Conservation (phyloP, 2,329 filamentous ascomycete genomes). For the Penicillium nordicum region DNA sequence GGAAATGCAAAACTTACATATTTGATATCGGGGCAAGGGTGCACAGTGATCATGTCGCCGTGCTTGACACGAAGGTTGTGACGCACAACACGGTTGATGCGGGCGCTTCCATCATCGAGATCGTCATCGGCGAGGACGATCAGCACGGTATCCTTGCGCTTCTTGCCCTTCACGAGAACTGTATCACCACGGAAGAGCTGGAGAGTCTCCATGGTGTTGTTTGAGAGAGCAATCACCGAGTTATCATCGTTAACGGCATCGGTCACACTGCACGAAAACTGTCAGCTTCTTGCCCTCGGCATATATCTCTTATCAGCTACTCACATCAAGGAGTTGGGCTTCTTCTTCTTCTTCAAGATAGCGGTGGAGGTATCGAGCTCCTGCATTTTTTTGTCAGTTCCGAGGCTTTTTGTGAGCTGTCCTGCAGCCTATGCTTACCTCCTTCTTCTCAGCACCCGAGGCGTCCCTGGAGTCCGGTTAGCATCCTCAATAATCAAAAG, state of each 20-base stretch:
- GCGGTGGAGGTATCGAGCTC: slow-evolving; percentile 90
- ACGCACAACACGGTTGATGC: slow-evolving; percentile 97
- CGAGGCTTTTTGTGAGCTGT: slow-evolving; percentile 38
- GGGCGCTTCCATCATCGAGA: slow-evolving; percentile 91
- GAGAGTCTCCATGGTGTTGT: slow-evolving; percentile 97
- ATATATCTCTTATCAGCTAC: slow-evolving; percentile 31
- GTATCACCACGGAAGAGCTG: slow-evolving; percentile 99
- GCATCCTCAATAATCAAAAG: slow-evolving; percentile 21
- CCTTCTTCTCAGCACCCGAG: slow-evolving; percentile 82
- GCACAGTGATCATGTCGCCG: slow-evolving; percentile 94
- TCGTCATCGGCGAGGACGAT: slow-evolving; percentile 98
- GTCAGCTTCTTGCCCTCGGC: slow-evolving; percentile 21
- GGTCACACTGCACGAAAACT: slow-evolving; percentile 66
- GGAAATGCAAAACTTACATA: slow-evolving; percentile 65
- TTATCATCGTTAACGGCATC: slow-evolving; percentile 99
- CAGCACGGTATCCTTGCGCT: slow-evolving; percentile 97
- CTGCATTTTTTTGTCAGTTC: slow-evolving; percentile 44
- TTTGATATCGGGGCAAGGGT: slow-evolving; percentile 99
- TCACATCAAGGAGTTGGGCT: slow-evolving; percentile 98
- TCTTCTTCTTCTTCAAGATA: slow-evolving; percentile 99
- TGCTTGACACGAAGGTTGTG: slow-evolving; percentile 99
- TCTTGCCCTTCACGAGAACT: slow-evolving; percentile 97
- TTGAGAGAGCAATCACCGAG: slow-evolving; percentile 96
- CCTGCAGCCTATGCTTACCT: slow-evolving; percentile 51
- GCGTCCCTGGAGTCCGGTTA: slow-evolving; percentile 65